Base-by-base conservation (phyloP, 345 rosid species). In the Salix suchowensis region DNA sequence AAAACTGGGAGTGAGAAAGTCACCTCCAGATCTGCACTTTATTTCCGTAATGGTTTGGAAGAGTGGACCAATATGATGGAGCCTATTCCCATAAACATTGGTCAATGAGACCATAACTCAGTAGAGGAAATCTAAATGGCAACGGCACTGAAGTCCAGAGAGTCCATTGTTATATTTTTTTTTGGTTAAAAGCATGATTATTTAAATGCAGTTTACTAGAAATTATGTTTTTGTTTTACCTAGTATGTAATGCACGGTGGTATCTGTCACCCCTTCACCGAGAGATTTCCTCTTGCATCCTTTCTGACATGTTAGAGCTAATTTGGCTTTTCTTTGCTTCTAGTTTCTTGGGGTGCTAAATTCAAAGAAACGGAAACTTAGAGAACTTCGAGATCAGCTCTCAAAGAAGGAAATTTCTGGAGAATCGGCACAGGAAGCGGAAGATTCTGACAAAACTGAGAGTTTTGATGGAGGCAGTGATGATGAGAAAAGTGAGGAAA, bases 331-430 rank as follows among this genome's bases (percentile, higher is more conserved):
- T 65, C 67, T 10, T 32, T 44, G 69, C 65, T 69, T 77, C 55
- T 72, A 95, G 98, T 95, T 95, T 75, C 78, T 90, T 76, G 83
- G 79, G 40, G 89, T 91, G 21, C 79, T 95, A 77, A 95, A 95
- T 78, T 77, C 97, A 46, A 95, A 93, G 89, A 95, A 95, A 80
- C 82, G 82, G 73, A 95, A 95, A 82, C 92, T 95, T 40, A 88
- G 98, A 80, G 94, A 87, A 71, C 90, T 90, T 71, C 90, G 91
- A 67, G 92, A 89, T 65, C 88, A 87, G 85, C 85, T 88, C 19
- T 80, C 86, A 26, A 86, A 87, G 79, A 81, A 74, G 74, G 87
- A 81, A 81, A 28, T 79, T 71, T 61, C 82, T 40, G 80, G 84
- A 78, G 80, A 85, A 76, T 70, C 64, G 52, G 75, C 78, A 30